These are phyloP conservation scores for Picea engelmannii DNA, from an alignment of 83 land plant species.

Conservation along the genomic window DNA sequence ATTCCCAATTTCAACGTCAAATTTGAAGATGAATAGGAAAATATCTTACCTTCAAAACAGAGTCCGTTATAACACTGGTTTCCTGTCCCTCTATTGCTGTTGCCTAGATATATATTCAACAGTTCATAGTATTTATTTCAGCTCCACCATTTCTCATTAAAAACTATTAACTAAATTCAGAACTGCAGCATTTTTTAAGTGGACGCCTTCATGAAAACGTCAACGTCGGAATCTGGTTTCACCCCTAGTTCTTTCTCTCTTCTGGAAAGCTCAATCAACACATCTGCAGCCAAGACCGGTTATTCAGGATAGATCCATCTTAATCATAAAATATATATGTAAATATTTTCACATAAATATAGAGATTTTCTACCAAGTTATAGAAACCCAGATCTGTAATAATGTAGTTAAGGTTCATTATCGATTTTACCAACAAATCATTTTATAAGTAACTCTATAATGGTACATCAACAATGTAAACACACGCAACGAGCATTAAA, in stretches of 20 bases:
- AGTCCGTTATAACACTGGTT: conserved; percentile 38
- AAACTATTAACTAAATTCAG: no score
- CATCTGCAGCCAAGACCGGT: background rate
- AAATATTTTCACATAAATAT: no score
- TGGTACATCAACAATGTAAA: no score
- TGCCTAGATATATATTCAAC: conserved; percentile 17
- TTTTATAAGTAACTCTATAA: background rate
- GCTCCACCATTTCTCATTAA: no score
- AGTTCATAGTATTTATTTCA: no score
- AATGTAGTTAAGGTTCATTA: background rate
- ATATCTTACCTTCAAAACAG: conserved; percentile 35
- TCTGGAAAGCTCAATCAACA: conserved; percentile 23
- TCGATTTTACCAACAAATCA: background rate
- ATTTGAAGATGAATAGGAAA: background rate
- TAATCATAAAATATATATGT: no score
- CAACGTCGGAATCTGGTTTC: conserved; percentile 32
- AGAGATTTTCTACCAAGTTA: no score
- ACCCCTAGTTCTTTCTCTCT: conserved; percentile 25
- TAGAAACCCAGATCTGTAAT: no score
- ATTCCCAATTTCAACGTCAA: no score
- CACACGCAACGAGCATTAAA: background rate
- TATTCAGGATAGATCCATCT: no score
- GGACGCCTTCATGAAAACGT: conserved; percentile 36
- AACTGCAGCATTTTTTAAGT: no score
- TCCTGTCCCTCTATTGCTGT: conserved; percentile 31